Percentiles rank a stretch among this genome's conserved stretches.
Conservation (phyloP, 768 basidiomycete species). For the Agrocybe pediades region DNA sequence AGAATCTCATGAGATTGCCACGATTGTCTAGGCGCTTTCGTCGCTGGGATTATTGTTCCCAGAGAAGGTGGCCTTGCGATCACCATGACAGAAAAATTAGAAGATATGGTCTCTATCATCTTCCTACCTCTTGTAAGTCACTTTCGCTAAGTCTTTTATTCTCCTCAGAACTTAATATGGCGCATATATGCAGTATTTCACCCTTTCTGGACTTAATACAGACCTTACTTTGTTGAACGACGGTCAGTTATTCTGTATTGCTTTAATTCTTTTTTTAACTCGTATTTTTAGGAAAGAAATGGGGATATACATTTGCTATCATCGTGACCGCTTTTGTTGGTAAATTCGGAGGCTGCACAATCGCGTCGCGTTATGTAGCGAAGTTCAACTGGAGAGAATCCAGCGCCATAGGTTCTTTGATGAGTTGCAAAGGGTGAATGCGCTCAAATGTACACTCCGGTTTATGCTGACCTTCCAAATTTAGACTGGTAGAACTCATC, state of each 20-base stretch:
- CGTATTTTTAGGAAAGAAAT: slow-evolving; percentile 59
- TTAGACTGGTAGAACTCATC: slow-evolving; percentile 86
- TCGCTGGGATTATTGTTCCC: slow-evolving; percentile 81
- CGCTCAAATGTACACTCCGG: neutral
- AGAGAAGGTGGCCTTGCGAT: slow-evolving; percentile 87
- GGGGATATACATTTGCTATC: slow-evolving; percentile 88
- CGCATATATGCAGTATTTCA: slow-evolving; percentile 71
- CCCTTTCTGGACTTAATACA: slow-evolving; percentile 87
- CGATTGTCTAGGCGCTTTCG: slow-evolving; percentile 62
- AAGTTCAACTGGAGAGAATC: slow-evolving; percentile 84
- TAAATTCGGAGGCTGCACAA: slow-evolving; percentile 86
- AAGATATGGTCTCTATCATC: slow-evolving; percentile 90
- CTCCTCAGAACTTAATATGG: neutral
- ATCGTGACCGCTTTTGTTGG: slow-evolving; percentile 76
- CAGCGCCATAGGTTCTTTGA: slow-evolving; percentile 83
- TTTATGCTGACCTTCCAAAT: neutral
- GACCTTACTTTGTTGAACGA: slow-evolving; percentile 82
- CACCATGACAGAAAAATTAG: slow-evolving; percentile 90
- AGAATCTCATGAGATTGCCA: no score
- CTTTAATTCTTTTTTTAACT: neutral
- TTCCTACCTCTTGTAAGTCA: slow-evolving; percentile 79
- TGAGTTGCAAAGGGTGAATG: slow-evolving; percentile 91
- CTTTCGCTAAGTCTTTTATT: neutral
- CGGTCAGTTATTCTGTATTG: slow-evolving; percentile 39
- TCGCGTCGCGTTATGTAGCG: slow-evolving; percentile 65